Evolutionary conservation across 2,329 filamentous ascomycete species (phyloP).

Genomic region (Fusarium euwallaceae): DNA sequence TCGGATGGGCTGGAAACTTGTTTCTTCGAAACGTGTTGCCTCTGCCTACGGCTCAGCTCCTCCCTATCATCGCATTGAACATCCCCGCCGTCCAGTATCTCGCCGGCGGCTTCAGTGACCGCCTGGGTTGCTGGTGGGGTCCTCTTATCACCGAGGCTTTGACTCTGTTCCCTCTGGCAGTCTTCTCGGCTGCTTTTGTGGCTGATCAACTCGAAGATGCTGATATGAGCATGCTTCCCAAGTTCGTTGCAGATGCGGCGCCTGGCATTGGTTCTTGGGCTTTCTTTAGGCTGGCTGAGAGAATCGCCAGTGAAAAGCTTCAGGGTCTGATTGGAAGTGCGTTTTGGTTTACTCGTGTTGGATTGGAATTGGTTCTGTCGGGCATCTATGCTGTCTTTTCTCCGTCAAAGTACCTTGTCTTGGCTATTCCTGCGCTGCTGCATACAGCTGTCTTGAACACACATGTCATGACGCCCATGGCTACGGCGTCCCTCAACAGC

Average conservation of each 20-base stretch:
- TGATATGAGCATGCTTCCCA: conserved; percentile 67
- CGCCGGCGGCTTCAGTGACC: conserved; percentile 75
- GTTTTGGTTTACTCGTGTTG: conserved; percentile 76
- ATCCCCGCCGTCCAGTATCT: conserved; percentile 80
- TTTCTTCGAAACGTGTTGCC: conserved; percentile 62
- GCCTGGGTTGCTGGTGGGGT: conserved; percentile 77
- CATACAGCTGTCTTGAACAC: conserved; percentile 80
- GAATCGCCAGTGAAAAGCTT: conserved; percentile 55
- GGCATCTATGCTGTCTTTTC: conserved; percentile 74
- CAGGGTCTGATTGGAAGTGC: conserved; percentile 69
- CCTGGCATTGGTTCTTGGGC: conserved; percentile 77
- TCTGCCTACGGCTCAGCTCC: conserved; percentile 63
- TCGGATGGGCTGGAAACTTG: conserved; percentile 79
- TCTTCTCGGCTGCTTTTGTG: conserved; percentile 73
- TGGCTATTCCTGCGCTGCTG: conserved; percentile 78
- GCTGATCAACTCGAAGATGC: conserved; percentile 74
- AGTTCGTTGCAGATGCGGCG: conserved; percentile 71
- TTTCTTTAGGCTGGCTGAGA: conserved; percentile 69
- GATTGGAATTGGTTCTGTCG: conserved; percentile 77
- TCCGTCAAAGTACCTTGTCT: conserved; percentile 76
- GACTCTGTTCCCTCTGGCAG: conserved; percentile 77
- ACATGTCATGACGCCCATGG: conserved; percentile 74
- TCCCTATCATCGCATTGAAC: conserved; percentile 82
- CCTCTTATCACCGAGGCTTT: conserved; percentile 81
- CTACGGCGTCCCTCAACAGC: conserved; percentile 73